Conservation (phyloP, 768 basidiomycete species). For the Pisolithus albus region DNA sequence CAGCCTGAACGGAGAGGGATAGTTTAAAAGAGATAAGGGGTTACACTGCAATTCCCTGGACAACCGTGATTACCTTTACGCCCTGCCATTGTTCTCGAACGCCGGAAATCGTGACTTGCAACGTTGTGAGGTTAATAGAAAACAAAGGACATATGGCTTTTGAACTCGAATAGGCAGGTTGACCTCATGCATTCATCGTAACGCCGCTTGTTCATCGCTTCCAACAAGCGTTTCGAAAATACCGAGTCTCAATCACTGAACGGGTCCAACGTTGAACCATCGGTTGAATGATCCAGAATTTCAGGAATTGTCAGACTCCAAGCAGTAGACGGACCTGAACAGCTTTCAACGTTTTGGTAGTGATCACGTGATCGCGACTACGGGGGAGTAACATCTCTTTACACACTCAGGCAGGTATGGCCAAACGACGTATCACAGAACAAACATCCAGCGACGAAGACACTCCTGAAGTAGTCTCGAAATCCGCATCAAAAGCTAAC, state of each 20-base stretch:
- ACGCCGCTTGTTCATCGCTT: too few species aligned
- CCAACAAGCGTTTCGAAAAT: too few species aligned
- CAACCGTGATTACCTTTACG: background rate
- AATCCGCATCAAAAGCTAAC: slow-evolving; percentile 39
- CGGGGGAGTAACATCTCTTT: too few species aligned
- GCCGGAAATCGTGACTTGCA: background rate
- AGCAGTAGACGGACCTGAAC: too few species aligned
- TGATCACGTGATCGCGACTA: too few species aligned
- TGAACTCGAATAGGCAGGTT: background rate
- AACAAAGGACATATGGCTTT: background rate
- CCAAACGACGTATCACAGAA: slow-evolving; percentile 9
- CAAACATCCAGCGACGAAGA: slow-evolving; percentile 33
- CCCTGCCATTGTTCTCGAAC: background rate
- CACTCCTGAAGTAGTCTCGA: slow-evolving; percentile 45
- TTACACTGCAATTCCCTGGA: background rate
- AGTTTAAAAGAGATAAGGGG: background rate
- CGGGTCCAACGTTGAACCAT: too few species aligned
- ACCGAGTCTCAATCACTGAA: too few species aligned
- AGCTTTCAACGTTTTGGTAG: too few species aligned
- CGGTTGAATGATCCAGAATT: too few species aligned
- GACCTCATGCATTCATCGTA: background rate
- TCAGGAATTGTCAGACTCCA: too few species aligned
- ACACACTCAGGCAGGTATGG: slow-evolving; percentile 7
- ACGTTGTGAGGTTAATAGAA: background rate
- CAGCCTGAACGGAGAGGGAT: background rate